Evolutionary conservation across 371 early-diverging fungal genomes (phyloP).

Genomic region (Edhazardia aedis): DNA sequence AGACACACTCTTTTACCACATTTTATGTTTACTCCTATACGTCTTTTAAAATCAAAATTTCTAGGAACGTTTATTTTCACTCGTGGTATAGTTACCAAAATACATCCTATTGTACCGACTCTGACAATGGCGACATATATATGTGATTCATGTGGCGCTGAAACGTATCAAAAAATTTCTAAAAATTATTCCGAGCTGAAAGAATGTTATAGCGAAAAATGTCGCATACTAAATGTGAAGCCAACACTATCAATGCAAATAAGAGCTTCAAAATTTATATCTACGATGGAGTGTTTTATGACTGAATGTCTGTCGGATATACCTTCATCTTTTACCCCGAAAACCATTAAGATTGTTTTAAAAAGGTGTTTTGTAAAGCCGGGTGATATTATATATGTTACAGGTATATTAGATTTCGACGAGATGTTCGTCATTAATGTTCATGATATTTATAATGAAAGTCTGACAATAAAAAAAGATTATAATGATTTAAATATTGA

Average conservation of each 20-base stretch:
- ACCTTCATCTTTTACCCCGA: too few species aligned
- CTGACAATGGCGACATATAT: slow-evolving; percentile 68
- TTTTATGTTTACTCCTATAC: slow-evolving; percentile 54
- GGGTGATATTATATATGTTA: too few species aligned
- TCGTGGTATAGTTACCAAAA: slow-evolving; percentile 78
- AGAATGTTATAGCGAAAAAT: slow-evolving; percentile 65
- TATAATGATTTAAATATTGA: too few species aligned
- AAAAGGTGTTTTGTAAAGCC: too few species aligned
- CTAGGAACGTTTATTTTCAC: slow-evolving; percentile 70
- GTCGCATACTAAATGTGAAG: slow-evolving; percentile 58
- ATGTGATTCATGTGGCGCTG: slow-evolving; percentile 83
- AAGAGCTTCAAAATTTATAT: slow-evolving; percentile 64
- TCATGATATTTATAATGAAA: too few species aligned
- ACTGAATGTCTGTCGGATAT: too few species aligned
- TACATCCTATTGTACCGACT: slow-evolving; percentile 77
- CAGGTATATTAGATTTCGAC: too few species aligned
- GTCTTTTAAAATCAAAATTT: slow-evolving; percentile 57
- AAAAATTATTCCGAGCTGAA: slow-evolving; percentile 56
- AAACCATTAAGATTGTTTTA: too few species aligned
- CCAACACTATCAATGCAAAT: slow-evolving; percentile 76
- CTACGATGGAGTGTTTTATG: too few species aligned
- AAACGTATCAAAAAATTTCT: slow-evolving; percentile 76
- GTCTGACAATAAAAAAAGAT: too few species aligned
- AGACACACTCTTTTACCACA: slow-evolving; percentile 8
- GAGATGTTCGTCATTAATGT: too few species aligned